Conservation (phyloP, 2,329 filamentous ascomycete species). For the Hypomyces rosellus region DNA sequence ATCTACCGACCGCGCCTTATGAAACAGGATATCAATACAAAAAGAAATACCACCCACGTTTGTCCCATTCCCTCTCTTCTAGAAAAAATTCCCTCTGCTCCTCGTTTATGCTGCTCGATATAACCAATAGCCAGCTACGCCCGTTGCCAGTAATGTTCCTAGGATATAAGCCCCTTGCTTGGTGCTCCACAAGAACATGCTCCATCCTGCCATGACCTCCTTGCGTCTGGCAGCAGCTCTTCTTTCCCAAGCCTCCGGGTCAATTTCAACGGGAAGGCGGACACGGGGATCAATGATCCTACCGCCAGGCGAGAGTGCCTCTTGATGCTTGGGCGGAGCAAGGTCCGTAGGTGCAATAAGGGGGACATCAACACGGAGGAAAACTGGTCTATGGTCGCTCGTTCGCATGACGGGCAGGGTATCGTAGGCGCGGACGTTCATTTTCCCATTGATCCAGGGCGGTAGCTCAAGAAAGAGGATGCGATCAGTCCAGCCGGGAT, state of each 20-base stretch:
- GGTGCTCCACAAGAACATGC: conserved; percentile 50
- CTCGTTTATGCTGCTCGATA: conserved; percentile 12
- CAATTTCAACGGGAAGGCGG: conserved; percentile 44
- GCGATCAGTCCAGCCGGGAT: conserved; percentile 90
- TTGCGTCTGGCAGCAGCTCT: conserved; percentile 39
- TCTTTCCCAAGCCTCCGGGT: conserved; percentile 49
- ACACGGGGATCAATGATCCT: conserved; percentile 34
- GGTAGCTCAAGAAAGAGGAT: conserved; percentile 69
- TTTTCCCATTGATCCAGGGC: conserved; percentile 39
- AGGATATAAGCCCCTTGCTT: conserved; percentile 43
- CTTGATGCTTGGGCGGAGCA: conserved; percentile 17
- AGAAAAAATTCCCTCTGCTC: neutral
- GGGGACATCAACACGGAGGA: conserved; percentile 62
- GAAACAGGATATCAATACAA: neutral
- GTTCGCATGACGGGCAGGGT: conserved; percentile 72
- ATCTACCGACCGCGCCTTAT: neutral
- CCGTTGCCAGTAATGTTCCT: conserved; percentile 34
- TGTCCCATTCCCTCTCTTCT: too few species aligned
- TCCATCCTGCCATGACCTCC: conserved; percentile 47
- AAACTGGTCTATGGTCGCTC: conserved; percentile 84
- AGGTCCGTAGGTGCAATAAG: conserved; percentile 41
- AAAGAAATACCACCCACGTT: neutral
- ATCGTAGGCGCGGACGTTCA: conserved; percentile 60
- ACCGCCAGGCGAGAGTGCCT: conserved; percentile 15
- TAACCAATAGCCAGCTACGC: conserved; percentile 41